phyloP scores from a whole-genome alignment of 352 stramenopile species.

The Phytopythium montanum region DNA sequence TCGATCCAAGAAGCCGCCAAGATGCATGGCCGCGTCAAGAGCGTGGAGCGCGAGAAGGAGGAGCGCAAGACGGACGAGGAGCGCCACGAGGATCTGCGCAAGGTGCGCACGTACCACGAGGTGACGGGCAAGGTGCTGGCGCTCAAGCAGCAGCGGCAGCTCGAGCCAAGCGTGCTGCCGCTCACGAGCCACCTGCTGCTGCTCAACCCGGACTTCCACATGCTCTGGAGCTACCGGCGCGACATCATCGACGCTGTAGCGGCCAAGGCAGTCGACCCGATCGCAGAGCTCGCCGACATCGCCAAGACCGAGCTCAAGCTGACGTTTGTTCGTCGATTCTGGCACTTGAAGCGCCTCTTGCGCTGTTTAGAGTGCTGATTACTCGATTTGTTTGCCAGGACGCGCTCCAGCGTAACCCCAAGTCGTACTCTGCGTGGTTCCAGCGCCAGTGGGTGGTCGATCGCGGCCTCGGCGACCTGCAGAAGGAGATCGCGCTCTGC shows the following conservation, averaged over 20 bases:
- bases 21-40: conserved; percentile 79
- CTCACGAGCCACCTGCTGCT: conserved; percentile 92
- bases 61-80: conserved; percentile 58
- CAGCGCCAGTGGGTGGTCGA: conserved; percentile 86
- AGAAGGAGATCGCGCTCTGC: conserved; percentile 76
- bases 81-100: conserved; percentile 54
- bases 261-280: conserved; percentile 17
- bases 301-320: conserved; percentile 87
- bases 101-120: conserved; percentile 76
- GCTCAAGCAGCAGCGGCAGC: conserved; percentile 48
- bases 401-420: conserved; percentile 94
- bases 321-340: conserved; percentile 40
- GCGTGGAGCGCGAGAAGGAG: conserved; percentile 69
- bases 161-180: conserved; percentile 53
- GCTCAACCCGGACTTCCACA: conserved; percentile 96
- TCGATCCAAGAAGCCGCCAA: neutral
- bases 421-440: conserved; percentile 95
- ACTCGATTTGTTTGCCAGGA: conserved; percentile 33
- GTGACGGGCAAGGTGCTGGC: conserved; percentile 65
- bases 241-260: conserved; percentile 79
- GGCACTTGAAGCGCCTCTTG: no score
- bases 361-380: neutral
- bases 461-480: conserved; percentile 53
- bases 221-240: conserved; percentile 96
- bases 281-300: conserved; percentile 36